phyloP scores from a whole-genome alignment of 352 stramenopile genomes.

The Aphanomyces cochlioides region DNA sequence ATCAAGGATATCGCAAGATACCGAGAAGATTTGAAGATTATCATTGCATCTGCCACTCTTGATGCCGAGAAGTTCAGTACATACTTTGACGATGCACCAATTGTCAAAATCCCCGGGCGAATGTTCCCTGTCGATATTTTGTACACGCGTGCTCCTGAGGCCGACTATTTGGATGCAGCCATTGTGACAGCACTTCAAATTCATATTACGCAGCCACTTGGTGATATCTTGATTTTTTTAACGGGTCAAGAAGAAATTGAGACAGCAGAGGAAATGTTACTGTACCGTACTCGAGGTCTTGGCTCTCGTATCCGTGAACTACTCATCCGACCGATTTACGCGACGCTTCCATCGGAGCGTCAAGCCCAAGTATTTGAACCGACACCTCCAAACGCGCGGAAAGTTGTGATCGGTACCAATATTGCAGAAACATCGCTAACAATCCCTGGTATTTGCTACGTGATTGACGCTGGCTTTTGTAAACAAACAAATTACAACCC shows the following conservation, averaged over 20 bases:
- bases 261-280: constrained; percentile 93
- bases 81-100: constrained; percentile 98
- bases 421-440: constrained; percentile 99
- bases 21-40: constrained; percentile 96
- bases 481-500: constrained; percentile 99
- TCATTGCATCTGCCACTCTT: constrained; percentile 95
- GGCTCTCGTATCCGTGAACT: constrained; percentile 97
- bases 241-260: constrained; percentile 99
- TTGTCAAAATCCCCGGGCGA: constrained; percentile 98
- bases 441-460: constrained; percentile 99
- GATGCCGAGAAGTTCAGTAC: constrained; percentile 98
- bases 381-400: constrained; percentile 92
- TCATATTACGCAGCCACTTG: constrained; percentile 96
- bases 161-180: constrained; percentile 98
- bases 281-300: constrained; percentile 89
- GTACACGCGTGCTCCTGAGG: constrained; percentile 97
- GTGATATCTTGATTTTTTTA: constrained; percentile 99
- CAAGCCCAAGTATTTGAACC: constrained; percentile 99
- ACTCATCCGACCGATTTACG: constrained; percentile 98
- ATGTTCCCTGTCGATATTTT: constrained; percentile 96
- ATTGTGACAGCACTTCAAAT: constrained; percentile 98
- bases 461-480: constrained; percentile 99
- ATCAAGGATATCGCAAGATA: constrained; percentile 98
- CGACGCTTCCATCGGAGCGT: constrained; percentile 95
- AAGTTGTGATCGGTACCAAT: constrained; percentile 99